Evolutionary conservation across 345 rosid species (phyloP).

Genomic region (Populus alba): DNA sequence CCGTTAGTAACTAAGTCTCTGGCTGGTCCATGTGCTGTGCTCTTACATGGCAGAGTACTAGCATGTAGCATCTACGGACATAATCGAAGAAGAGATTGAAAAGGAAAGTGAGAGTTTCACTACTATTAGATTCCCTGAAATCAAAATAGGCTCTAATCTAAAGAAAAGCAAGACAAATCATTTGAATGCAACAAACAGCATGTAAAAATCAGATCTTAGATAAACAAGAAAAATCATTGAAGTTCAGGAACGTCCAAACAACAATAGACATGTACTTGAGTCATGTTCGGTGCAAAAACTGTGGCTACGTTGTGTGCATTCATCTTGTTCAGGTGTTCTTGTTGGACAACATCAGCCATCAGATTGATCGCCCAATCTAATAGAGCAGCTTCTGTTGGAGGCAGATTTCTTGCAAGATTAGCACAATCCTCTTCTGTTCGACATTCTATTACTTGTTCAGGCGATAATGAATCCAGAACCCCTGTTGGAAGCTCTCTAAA

Average conservation of each 20-base stretch:
- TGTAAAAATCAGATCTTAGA: background rate
- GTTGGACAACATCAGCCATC: conserved; percentile 29
- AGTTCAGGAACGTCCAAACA: background rate
- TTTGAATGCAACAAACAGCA: background rate
- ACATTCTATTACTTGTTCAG: conserved; percentile 26
- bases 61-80: background rate
- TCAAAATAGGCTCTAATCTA: background rate
- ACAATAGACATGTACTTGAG: conserved; percentile 7
- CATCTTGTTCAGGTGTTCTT: conserved; percentile 25
- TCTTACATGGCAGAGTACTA: background rate
- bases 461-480: conserved; percentile 25
- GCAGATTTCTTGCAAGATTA: conserved; percentile 20
- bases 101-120: background rate
- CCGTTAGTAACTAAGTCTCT: background rate
- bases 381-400: conserved; percentile 23
- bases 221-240: background rate
- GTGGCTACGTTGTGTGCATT: conserved; percentile 29
- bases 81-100: background rate
- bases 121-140: background rate
- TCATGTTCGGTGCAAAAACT: conserved; percentile 31
- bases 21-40: background rate
- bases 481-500: conserved; percentile 28
- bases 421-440: conserved; percentile 22
- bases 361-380: conserved; percentile 27
- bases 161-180: background rate